phyloP scores from a whole-genome alignment of 2,329 filamentous ascomycete genomes.

The Phyllosticta paracitricarpa region DNA sequence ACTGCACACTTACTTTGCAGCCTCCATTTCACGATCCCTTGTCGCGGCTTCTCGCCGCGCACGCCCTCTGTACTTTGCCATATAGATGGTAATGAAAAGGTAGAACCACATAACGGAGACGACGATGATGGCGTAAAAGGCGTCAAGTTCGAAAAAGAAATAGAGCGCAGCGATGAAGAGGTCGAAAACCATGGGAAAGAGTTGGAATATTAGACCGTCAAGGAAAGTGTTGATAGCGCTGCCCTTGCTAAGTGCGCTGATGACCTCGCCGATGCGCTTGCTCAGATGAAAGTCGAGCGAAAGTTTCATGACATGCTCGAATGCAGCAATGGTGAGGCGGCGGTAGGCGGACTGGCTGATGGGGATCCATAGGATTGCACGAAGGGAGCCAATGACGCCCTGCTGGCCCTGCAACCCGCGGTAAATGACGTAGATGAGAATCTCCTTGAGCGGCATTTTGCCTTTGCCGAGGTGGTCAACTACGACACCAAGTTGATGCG shows the following conservation, averaged over 20 bases:
- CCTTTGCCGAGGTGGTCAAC: constrained; percentile 34
- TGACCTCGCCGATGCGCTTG: constrained; percentile 43
- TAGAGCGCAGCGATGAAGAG: constrained; percentile 50
- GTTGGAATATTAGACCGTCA: constrained; percentile 49
- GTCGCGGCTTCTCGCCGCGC: constrained; percentile 37
- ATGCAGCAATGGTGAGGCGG: constrained; percentile 35
- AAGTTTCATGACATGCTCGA: constrained; percentile 38
- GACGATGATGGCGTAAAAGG: constrained; percentile 49
- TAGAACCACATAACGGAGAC: constrained; percentile 45
- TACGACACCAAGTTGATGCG: constrained; percentile 33
- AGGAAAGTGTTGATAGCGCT: constrained; percentile 43
- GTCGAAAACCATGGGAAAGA: constrained; percentile 52
- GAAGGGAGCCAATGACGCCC: constrained; percentile 33
- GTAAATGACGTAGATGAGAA: constrained; percentile 36
- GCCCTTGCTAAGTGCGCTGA: constrained; percentile 40
- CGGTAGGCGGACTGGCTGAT: constrained; percentile 37
- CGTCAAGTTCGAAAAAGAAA: constrained; percentile 50
- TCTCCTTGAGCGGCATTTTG: constrained; percentile 33
- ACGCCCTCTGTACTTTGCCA: constrained; percentile 37
- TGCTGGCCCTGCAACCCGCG: constrained; percentile 39
- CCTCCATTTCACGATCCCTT: constrained; percentile 40
- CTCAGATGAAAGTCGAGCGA: constrained; percentile 43
- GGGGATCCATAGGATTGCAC: constrained; percentile 40
- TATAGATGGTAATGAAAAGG: constrained; percentile 42
- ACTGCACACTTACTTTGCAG: constrained; percentile 28